Base-by-base conservation (phyloP, 129 eudicot species). In the Ambrosia artemisiifolia region DNA sequence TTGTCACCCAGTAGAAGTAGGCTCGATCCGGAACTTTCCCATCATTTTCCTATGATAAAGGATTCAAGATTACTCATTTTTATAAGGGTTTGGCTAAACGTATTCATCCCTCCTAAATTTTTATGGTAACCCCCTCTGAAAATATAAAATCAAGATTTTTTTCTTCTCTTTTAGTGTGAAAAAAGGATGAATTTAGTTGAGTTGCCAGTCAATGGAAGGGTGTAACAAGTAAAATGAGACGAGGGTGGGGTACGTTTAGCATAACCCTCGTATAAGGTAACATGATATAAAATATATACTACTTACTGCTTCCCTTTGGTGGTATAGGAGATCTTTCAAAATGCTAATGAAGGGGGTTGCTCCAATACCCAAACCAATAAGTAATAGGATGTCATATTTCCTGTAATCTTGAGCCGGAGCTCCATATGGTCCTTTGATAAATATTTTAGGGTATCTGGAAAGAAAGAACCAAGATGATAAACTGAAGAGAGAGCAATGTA, bases 321-420 rank as follows among this genome's bases (percentile, higher is more conserved):
- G 77, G 74, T 88, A 84, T 51, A 94, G 60, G 12, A 94, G 87
- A 69, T 94, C 98, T 76, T 94, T 94, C 42, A 94, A 60, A 66
- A 94, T 94, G 76, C 97, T 94, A 64, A 94, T 88, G 71, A 94
- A 82, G 8, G 98, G 98, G 59, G 98, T 90, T 59, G 98, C 98
- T 83, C 98, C 98, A 18, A 94, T 94, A 3, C 98, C 98, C 57
- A 94, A 80, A 61, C 98, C 98, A 42, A 94, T 71, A 43, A 94
- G 97, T 63, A 94, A 69, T 17, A 94, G 85, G 18, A 90, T 70
- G 65, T 94, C 96, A 32, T 80, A 94, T 69, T 94, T 86, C 60
- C 85, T 81, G 79, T 90, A 94, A 74, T 88, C 78, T 75, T 94
- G 98, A 10, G 98, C 98, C 0, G 97, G 98, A 34, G 98, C 97